Evolutionary conservation across 2,329 filamentous ascomycete genomes (phyloP).

Genomic region (Talaromyces verruculosus): DNA sequence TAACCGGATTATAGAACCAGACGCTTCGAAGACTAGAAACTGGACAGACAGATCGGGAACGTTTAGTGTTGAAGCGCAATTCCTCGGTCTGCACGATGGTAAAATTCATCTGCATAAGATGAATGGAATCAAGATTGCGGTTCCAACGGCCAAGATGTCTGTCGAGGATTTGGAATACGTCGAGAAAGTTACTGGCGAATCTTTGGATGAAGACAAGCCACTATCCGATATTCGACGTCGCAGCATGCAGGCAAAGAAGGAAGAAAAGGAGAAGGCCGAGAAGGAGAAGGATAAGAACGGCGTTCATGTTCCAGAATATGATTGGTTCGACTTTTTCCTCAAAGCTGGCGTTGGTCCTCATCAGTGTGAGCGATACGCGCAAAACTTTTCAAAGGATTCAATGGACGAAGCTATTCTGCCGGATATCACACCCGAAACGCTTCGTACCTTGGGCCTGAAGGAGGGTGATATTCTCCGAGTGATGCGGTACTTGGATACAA

Average conservation of each 20-base stretch:
- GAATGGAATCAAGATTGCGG: slow-evolving; percentile 97
- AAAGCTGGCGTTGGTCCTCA: slow-evolving; percentile 87
- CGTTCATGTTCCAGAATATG: slow-evolving; percentile 61
- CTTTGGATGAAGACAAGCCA: slow-evolving; percentile 88
- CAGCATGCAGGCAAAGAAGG: slow-evolving; percentile 29
- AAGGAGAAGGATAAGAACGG: slow-evolving; percentile 14
- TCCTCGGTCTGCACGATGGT: slow-evolving; percentile 87
- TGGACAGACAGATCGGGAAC: slow-evolving; percentile 96
- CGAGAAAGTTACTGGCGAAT: slow-evolving; percentile 80
- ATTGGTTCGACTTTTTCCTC: slow-evolving; percentile 99
- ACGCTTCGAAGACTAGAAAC: slow-evolving; percentile 76
- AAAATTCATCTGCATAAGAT: slow-evolving; percentile 98
- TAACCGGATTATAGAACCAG: slow-evolving; percentile 63
- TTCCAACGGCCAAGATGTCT: slow-evolving; percentile 94
- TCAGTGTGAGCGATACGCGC: slow-evolving; percentile 89
- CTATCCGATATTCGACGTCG: slow-evolving; percentile 73
- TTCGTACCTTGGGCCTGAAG: slow-evolving; percentile 87
- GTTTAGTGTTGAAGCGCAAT: slow-evolving; percentile 96
- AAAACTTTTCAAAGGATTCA: slow-evolving; percentile 83
- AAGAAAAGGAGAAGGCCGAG: slow-evolving; percentile 12
- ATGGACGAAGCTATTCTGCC: slow-evolving; percentile 94
- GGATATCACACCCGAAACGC: slow-evolving; percentile 78
- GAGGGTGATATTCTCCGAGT: slow-evolving; percentile 96
- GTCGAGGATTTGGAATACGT: slow-evolving; percentile 93
- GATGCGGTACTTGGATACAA: slow-evolving; percentile 82